phyloP scores from a whole-genome alignment of 108 stramenopile genomes.

The Discostella pseudostelligera region DNA sequence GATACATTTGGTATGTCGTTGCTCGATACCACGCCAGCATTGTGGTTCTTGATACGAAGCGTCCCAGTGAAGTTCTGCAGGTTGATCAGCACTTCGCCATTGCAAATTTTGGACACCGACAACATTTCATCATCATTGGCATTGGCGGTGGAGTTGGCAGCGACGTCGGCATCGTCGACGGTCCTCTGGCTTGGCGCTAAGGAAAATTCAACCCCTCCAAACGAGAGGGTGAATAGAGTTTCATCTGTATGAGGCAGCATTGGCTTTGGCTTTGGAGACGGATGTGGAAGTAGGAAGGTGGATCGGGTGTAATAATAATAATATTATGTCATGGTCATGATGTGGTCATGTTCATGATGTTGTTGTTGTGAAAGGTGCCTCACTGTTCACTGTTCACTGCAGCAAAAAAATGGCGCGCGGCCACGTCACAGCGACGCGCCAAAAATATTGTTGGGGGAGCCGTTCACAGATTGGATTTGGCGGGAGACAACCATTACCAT shows the following conservation, averaged over 20 bases:
- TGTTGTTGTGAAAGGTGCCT: too few relatives aligned
- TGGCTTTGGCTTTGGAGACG: not conserved
- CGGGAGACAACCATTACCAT: too few relatives aligned
- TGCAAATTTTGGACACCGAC: conserved; percentile 28
- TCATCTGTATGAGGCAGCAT: conserved; percentile 17
- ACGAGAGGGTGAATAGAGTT: conserved; percentile 54
- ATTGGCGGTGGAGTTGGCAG: conserved; percentile 27
- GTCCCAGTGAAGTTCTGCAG: conserved; percentile 49
- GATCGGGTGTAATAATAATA: too few relatives aligned
- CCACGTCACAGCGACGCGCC: too few relatives aligned
- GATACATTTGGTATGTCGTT: not conserved
- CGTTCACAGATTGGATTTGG: too few relatives aligned
- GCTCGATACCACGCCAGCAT: not conserved
- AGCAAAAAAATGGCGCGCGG: too few relatives aligned
- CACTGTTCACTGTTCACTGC: too few relatives aligned
- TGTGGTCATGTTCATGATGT: too few relatives aligned
- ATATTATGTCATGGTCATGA: too few relatives aligned
- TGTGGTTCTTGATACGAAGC: conserved; percentile 28
- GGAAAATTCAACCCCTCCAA: conserved; percentile 57
- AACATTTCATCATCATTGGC: conserved; percentile 13
- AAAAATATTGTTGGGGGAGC: too few relatives aligned
- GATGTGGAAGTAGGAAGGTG: too few relatives aligned
- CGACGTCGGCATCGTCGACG: not conserved
- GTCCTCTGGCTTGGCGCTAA: conserved; percentile 24
- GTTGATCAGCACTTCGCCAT: conserved; percentile 41